Evolutionary conservation across 139 green algal species (phyloP).

Genomic region (Ettlia oleoabundans): DNA sequence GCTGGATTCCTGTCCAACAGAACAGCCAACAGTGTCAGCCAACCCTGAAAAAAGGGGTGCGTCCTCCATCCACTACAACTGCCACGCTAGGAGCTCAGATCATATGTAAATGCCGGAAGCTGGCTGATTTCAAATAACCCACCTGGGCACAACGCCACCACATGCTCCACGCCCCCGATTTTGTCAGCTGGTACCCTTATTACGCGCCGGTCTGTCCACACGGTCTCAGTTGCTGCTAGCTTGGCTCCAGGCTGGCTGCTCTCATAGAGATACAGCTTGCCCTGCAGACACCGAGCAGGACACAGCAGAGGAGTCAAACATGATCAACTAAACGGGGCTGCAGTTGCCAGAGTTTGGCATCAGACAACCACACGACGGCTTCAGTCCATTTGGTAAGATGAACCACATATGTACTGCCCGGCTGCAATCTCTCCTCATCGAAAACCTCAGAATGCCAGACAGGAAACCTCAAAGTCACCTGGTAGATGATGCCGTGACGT

Average conservation of each 20-base stretch:
- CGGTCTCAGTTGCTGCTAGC: background rate
- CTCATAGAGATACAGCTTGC: conserved; percentile 63
- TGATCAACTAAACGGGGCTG: background rate
- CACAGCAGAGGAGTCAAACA: background rate
- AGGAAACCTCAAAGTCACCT: background rate
- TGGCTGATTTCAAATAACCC: no score
- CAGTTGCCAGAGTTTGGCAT: no score
- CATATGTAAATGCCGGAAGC: background rate
- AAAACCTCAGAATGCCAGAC: no score
- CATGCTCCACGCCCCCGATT: conserved; percentile 43
- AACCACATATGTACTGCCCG: no score
- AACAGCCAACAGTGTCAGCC: no score
- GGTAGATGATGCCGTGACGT: conserved; percentile 41
- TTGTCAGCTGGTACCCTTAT: conserved; percentile 37
- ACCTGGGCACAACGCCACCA: conserved; percentile 45
- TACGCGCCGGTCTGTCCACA: conserved; percentile 50
- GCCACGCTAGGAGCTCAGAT: no score
- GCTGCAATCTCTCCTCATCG: no score
- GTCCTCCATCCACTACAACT: background rate
- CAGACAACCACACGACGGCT: no score
- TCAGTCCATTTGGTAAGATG: no score
- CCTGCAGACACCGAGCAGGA: conserved; percentile 14
- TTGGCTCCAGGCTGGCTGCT: conserved; percentile 7
- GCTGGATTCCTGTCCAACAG: no score
- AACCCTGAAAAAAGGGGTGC: no score